Percentiles rank a stretch among this genome's conserved stretches.
These are phyloP conservation scores for Suillus plorans DNA, from an alignment of 768 basidiomycete species.

Conservation along the genomic window DNA sequence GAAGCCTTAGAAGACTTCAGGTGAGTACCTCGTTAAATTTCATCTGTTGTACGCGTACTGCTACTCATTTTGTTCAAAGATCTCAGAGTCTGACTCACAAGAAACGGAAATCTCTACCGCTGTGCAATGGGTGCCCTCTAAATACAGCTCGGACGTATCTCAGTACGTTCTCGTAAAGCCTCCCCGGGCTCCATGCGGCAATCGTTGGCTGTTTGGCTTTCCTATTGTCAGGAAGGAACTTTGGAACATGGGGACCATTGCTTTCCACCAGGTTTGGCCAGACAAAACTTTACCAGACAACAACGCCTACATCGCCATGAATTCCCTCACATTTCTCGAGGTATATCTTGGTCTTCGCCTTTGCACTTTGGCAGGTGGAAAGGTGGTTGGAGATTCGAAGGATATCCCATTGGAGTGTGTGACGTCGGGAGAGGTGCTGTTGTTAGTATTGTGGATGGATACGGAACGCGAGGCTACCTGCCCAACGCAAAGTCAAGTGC, in stretches of 20 bases:
- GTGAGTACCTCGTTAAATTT: neutral
- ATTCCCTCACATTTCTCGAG: neutral
- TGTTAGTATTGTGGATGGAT: neutral
- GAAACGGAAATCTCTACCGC: neutral
- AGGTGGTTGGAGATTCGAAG: neutral
- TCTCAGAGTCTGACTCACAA: neutral
- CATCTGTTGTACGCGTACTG: neutral
- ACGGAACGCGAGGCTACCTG: neutral
- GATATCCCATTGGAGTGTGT: neutral
- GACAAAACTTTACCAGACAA: neutral
- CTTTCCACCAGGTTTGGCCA: neutral
- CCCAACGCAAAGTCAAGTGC: neutral
- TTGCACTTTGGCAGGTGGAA: neutral
- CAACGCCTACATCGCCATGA: neutral
- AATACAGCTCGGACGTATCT: neutral
- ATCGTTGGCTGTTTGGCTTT: neutral
- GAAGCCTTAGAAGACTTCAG: neutral
- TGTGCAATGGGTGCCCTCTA: neutral
- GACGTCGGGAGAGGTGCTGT: neutral
- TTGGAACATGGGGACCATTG: neutral
- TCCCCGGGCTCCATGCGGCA: neutral
- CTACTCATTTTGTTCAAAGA: neutral
- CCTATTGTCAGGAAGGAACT: neutral
- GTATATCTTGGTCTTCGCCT: neutral
- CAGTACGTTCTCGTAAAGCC: neutral